Percentiles rank a stretch among this genome's conserved stretches.
These are phyloP conservation scores for Ochromonadaceae sp. DNA, from an alignment of 352 stramenopile species.

Conservation along the genomic window DNA sequence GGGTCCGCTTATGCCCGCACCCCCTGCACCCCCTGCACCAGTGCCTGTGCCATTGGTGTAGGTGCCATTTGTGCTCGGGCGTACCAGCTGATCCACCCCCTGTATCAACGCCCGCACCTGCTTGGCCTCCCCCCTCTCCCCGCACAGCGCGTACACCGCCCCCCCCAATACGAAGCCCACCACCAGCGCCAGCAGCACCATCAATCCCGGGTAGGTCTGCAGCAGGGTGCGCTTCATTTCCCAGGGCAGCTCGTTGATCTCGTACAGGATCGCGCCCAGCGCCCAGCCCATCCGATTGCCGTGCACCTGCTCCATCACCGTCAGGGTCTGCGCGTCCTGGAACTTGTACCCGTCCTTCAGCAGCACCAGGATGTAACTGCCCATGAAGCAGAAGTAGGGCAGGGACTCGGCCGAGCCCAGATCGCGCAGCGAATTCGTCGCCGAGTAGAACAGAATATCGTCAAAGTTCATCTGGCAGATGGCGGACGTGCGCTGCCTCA, in stretches of 20 bases:
- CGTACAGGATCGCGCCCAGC: conserved; percentile 51
- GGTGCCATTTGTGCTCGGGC: too few relatives aligned
- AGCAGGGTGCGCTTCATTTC: too few relatives aligned
- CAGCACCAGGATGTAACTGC: conserved; percentile 41
- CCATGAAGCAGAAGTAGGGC: conserved; percentile 45
- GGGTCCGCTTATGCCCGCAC: too few relatives aligned
- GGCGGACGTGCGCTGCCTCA: conserved; percentile 15
- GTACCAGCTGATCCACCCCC: too few relatives aligned
- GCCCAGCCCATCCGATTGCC: conserved; percentile 41
- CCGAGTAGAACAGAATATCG: conserved; percentile 28
- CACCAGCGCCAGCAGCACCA: too few relatives aligned
- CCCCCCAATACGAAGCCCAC: too few relatives aligned
- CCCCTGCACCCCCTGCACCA: too few relatives aligned
- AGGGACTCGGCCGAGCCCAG: conserved; percentile 26
- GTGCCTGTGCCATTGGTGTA: too few relatives aligned
- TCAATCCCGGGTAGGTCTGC: too few relatives aligned
- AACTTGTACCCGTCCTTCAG: conserved; percentile 44
- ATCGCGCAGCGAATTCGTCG: conserved; percentile 17
- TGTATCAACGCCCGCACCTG: too few relatives aligned
- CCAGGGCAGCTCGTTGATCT: conserved; percentile 57
- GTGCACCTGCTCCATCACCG: conserved; percentile 22
- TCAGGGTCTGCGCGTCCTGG: conserved; percentile 14
- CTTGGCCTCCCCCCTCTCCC: too few relatives aligned
- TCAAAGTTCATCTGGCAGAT: conserved; percentile 36
- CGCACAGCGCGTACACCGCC: too few relatives aligned